A percentile compares a stretch with the other conserved stretches of the same genome.
Evolutionary conservation across 495 filamentous ascomycete species (phyloP).

Genomic region (Lasiosphaeria ovina): DNA sequence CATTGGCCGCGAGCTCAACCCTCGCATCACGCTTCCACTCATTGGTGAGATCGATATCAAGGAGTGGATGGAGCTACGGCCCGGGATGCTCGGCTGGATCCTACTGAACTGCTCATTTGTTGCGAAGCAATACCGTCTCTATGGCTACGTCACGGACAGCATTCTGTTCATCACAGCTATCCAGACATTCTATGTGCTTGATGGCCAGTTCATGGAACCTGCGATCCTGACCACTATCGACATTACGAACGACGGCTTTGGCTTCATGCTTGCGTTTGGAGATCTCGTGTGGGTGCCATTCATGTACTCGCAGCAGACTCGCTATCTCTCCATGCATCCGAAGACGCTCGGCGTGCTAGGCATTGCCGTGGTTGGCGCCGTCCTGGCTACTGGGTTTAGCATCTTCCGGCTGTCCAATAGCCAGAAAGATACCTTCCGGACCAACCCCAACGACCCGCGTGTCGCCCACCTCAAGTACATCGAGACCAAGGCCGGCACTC

Average conservation of each 20-base stretch:
- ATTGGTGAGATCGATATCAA: conserved; percentile 89
- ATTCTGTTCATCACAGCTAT: conserved; percentile 78
- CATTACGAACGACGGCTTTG: conserved; percentile 91
- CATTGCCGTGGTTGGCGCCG: conserved; percentile 57
- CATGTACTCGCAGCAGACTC: conserved; percentile 78
- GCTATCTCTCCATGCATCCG: conserved; percentile 86
- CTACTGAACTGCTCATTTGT: conserved; percentile 82
- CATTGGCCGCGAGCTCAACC: conserved; percentile 96
- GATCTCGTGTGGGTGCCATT: conserved; percentile 95
- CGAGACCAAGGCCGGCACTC: conserved; percentile 76
- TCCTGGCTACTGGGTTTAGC: conserved; percentile 69
- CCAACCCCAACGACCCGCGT: conserved; percentile 76
- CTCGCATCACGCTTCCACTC: conserved; percentile 74
- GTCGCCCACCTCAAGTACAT: conserved; percentile 83
- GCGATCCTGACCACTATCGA: conserved; percentile 95
- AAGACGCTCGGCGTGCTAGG: conserved; percentile 67
- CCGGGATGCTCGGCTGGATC: conserved; percentile 87
- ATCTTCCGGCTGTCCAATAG: conserved; percentile 92
- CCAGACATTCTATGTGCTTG: conserved; percentile 82
- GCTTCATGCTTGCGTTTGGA: conserved; percentile 94
- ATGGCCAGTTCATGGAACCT: conserved; percentile 85
- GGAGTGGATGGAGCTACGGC: conserved; percentile 83
- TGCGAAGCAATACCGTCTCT: conserved; percentile 80
- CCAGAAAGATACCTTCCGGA: conserved; percentile 93
- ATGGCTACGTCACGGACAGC: conserved; percentile 81